A percentile compares a stretch with the other conserved stretches of the same genome.
These are phyloP conservation scores for Mortierella sp. DNA, from an alignment of 371 early-diverging fungal species.

Conservation along the genomic window DNA sequence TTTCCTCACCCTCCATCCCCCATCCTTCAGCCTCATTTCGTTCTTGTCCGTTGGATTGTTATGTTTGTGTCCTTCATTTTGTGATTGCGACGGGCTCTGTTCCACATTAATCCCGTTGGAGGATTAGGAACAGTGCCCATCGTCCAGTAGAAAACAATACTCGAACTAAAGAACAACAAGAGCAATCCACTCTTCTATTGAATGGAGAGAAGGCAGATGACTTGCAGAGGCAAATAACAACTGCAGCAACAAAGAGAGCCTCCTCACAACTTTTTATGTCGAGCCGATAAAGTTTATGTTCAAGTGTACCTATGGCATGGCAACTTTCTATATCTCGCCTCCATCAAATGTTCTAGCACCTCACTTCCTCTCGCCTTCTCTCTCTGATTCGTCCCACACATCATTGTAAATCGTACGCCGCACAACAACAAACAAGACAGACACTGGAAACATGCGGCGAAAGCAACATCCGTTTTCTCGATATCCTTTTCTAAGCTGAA, in stretches of 20 bases:
- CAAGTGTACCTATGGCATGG: not conserved
- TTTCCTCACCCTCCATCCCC: not conserved
- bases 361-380: not conserved
- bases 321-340: not conserved
- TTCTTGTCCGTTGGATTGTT: not conserved
- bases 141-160: not conserved
- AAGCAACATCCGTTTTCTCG: not conserved
- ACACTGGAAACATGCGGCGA: not conserved
- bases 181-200: too few species aligned
- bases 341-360: slow-evolving; percentile 2
- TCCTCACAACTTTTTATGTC: slow-evolving; percentile 13
- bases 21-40: not conserved
- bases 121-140: not conserved
- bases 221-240: not conserved
- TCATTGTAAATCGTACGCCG: not conserved
- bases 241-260: not conserved
- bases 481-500: not conserved
- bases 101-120: not conserved
- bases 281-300: not conserved
- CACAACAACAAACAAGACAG: not conserved
- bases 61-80: not conserved
- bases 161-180: slow-evolving; percentile 8
- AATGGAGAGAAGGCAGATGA: not conserved
- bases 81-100: not conserved
- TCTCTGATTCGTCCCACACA: not conserved